phyloP scores from a whole-genome alignment of 768 basidiomycete species.

The Tubosaeta sp. region DNA sequence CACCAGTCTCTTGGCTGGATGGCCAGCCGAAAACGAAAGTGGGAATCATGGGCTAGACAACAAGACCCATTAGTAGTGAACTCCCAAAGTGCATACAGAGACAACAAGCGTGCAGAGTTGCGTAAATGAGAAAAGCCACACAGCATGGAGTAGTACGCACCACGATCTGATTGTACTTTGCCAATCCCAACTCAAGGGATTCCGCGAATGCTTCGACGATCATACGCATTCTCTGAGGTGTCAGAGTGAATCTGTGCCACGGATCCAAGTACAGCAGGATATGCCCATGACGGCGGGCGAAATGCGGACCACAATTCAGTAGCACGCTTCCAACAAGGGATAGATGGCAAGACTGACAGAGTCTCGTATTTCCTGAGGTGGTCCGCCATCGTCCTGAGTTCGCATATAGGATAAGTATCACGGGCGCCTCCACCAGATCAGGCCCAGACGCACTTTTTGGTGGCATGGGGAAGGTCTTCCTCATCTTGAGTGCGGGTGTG shows the following conservation, averaged over 20 bases:
- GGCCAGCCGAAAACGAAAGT: slow-evolving; percentile 98
- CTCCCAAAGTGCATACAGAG: background rate
- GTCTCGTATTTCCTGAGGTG: slow-evolving; percentile 89
- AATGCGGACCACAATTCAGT: slow-evolving; percentile 3
- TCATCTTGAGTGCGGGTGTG: slow-evolving; percentile 88
- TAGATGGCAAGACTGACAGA: slow-evolving; percentile 48
- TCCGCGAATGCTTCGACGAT: slow-evolving; percentile 97
- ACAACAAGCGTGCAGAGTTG: background rate
- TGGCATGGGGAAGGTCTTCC: slow-evolving; percentile 87
- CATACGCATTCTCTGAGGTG: slow-evolving; percentile 91
- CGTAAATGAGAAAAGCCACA: too few species aligned
- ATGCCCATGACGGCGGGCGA: background rate
- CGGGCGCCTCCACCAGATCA: background rate
- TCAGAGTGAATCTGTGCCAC: slow-evolving; percentile 69
- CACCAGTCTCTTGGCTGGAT: slow-evolving; percentile 82
- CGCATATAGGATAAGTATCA: slow-evolving; percentile 3
- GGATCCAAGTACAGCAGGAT: background rate
- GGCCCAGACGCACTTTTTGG: slow-evolving; percentile 66
- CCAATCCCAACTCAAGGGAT: slow-evolving; percentile 79
- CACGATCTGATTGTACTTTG: slow-evolving; percentile 80
- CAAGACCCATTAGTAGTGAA: slow-evolving; percentile 9
- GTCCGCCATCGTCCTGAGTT: slow-evolving; percentile 82
- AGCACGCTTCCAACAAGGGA: background rate
- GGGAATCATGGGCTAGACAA: slow-evolving; percentile 84
- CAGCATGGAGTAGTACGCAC: slow-evolving; percentile 48